Evolutionary conservation across 1,139 yeast genomes (phyloP), one percentile per base, ranked within the genome.

Genomic region (Arxiozyma heterogenica): DNA sequence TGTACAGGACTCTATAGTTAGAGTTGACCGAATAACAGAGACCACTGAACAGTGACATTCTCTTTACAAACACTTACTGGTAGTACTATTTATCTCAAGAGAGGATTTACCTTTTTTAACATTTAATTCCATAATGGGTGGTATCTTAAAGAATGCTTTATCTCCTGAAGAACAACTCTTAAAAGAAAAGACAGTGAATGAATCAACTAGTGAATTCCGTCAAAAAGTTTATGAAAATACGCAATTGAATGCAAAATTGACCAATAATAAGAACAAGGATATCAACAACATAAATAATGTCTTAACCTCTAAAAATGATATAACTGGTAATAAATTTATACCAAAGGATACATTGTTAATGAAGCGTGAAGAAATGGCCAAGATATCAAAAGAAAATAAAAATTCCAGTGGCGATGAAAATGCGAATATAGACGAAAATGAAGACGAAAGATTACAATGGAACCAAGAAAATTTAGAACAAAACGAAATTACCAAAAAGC

Each of bases 401-500:
- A 25, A n/a, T 44, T 22, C 15, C 9, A 25, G 27, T 44, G 3
- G 11, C 30, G 30, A 18, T 21, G 22, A 41, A 30, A 20, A 41
- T 47, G 51, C 18, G 3, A 22, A 27, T 23, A 15, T 20, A 18
- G 18, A 41, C 9, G 30, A 41, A 20, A 54, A 51, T 11, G 64
- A 61, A 15, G 65, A 62, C 21, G 79, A 72, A 41, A 82, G 76
- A 59, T 73, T 83, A 61, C 77, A 80, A 64, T 85, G 93, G 93
- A 88, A 85, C 65, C 86, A 83, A 57, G 66, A 80, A 58, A 85
- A 84, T 63, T 70, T 85, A 57, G 77, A 79, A 57, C 77, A 81
- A 52, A 79, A 86, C 30, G 91, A 84, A 61, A 61, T 72, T 15
- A 68, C 73, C 22, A 72, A 73, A 57, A 64, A 64, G 50, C 71